Evolutionary conservation across 1,284 basidiomycete species (phyloP), one percentile per base, ranked within the genome.

Genomic region (Puccinia coronata): DNA sequence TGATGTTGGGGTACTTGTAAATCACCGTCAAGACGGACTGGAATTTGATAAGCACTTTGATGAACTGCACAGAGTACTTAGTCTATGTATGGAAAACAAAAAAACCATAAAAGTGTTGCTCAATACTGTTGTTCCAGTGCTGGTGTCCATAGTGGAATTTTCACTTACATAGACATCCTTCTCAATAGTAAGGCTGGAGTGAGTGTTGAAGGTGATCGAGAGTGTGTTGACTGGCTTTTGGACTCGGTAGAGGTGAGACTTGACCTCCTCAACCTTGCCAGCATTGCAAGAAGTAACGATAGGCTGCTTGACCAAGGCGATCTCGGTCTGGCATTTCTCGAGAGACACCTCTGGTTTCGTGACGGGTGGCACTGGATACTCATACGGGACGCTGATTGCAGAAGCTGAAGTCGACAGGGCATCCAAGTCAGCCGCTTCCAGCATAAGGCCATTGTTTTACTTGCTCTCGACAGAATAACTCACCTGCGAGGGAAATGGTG

Each of bases 51-150:
- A 69, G 67, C 6, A 69, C 47, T 28, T 69, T 47, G 41, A 69
- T n/a, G n/a, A 69, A 69, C 39, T 47, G n/a, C n/a, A 47, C 12
- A 28, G 67, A 69, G 47, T 69, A 69, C 67, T 69, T 69, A 49
- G 25, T 16, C 67, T 69, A 49, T 11, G 8, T 28, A 14, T n/a
- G 16, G 9, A 36, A 63, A 1, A 34, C 1, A 59, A 18, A 39
- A 25, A 59, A 34, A 59, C 23, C 25, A 18, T 1, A 34, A 8
- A 39, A 39, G 18, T 36, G 34, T 20, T 51, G 34, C 8, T 63
- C 4, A 63, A 5, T 4, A 39, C 18, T 4, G 0, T 23, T 34
- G 2, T 12, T 18, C 57, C n/a, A 14, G 31, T 5, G 34, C 34
- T 63, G 18, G 49, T 51, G 49, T 51, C 9, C 11, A 20, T 39